Base-by-base conservation (phyloP, 225 moss, liverwort and hornwort genomes). In the Sphagnum tenellum region DNA sequence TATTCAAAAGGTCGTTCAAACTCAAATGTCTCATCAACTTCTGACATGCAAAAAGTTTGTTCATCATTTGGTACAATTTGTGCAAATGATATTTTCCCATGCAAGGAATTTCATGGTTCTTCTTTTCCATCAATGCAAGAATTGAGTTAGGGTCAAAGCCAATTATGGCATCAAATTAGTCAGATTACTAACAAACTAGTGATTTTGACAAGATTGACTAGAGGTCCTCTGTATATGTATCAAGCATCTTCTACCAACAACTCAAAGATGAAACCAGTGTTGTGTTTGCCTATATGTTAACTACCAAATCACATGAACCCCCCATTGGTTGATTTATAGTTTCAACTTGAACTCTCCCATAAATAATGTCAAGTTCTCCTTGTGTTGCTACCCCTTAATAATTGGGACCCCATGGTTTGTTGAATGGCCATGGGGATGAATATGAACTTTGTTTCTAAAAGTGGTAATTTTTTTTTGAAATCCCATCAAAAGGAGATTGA, bases 311-410 rank as follows among this genome's bases (percentile, higher is more conserved):
- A 5, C 52, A 5, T 9, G 52, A 52, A 52, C 7, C 52, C 9
- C 52, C 29, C 29, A 29, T 29, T 52, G 9, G 7, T 9, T 5
- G 7, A 6, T 52, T 29, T 52, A 9, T 9, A 29, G 29, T 52
- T 9, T 52, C 79, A 73, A 5, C 79, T 71, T 61, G 79, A 73
- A 69, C 79, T 82, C 46, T 82, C 73, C 56, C 76, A 79, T 12
- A 72, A 29, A 29, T 29, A 29, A 1, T 73, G 46, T 64, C 79
- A 59, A 66, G 71, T 64, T 82, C 76, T 11, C 73, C 76, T 49
- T 57, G 69, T 62, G 29, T 29, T 29, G 59, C 66, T 50, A 52
- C 47, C 48, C 63, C 65, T 4, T 61, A 70, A 60, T 65, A 8
- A 57, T 57, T 57, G 65, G 65, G 53, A 70, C 48, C 64, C 29